Conservation (phyloP, 495 filamentous ascomycete genomes). For the Talaromyces wortmannii region DNA sequence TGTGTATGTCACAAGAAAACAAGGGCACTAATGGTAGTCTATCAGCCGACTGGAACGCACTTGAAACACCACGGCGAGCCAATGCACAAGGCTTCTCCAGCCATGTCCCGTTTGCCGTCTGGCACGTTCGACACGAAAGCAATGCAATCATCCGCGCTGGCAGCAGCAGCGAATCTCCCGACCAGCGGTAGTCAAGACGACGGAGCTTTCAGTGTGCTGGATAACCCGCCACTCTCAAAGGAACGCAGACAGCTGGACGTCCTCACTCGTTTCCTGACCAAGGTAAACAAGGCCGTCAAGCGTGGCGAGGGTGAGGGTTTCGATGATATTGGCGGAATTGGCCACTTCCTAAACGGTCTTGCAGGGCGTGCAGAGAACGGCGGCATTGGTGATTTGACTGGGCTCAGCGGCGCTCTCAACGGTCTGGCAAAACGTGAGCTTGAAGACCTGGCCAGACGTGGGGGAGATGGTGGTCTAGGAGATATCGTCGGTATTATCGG, state of each 20-base stretch:
- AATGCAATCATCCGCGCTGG: conserved; percentile 1
- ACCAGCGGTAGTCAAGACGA: not conserved
- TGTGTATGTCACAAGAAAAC: too few relatives aligned
- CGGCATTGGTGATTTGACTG: not conserved
- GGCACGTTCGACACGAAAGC: not conserved
- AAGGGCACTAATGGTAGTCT: too few relatives aligned
- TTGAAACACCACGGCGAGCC: conserved; percentile 1
- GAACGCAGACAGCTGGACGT: not conserved
- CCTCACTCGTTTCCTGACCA: not conserved
- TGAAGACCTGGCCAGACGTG: not conserved
- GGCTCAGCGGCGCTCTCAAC: not conserved
- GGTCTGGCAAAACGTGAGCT: not conserved
- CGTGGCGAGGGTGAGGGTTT: not conserved
- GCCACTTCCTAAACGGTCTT: too few relatives aligned
- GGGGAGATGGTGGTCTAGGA: too few relatives aligned
- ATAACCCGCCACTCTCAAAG: not conserved
- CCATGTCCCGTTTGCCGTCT: not conserved
- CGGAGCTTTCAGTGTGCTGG: not conserved
- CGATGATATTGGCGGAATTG: too few relatives aligned
- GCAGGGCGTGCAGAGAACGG: not conserved
- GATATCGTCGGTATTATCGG: too few relatives aligned
- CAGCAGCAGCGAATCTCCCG: not conserved
- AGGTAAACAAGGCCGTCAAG: not conserved
- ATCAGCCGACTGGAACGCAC: too few relatives aligned
- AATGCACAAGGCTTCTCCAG: not conserved